Evolutionary conservation across 345 rosid species (phyloP), one percentile per base, ranked within the genome.

Genomic region (Salix dunnii): DNA sequence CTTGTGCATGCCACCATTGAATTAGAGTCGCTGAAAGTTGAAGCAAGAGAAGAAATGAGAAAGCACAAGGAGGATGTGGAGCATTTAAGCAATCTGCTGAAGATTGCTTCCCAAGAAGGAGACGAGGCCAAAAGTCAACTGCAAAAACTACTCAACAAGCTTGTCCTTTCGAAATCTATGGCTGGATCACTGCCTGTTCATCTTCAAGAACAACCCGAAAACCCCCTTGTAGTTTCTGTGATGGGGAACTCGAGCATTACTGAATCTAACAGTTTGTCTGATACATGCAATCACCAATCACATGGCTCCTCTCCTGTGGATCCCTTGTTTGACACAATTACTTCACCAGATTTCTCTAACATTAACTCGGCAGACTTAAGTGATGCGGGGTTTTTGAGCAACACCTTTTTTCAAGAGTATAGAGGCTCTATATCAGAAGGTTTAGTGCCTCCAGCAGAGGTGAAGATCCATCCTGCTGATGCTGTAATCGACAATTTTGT

Each of bases 231-330:
- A 8, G 7, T 83, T 12, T 76, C 85, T 0, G 76, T 84, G 23
- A 92, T 80, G 80, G 82, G 94, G 0, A 96, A 88, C 73, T 93
- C 99, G 2, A 92, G 96, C 82, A 84, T 94, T n/a, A 89, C 96
- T 0, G 98, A 92, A 73, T 94, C 99, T 10, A 90, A 82, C 81
- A 87, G 92, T 73, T 75, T 84, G 10, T 90, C 92, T 6, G 88
- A 84, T 31, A 83, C 87, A 17, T 73, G 77, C 13, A 85, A 84
- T 69, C 89, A 86, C 27, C 83, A 80, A 2, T 79, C 88, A 5
- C 86, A 88, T 61, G 86, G 86, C 53, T 91, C 98, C 5, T 88
- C 99, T 36, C 96, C 97, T 0, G 92, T 84, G 0, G 83, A 90
- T 62, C 91, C 98, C 0, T 86, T 96, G 79, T 78, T 93, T 5